Evolutionary conservation across 345 rosid genomes (phyloP).

Genomic region (Geranium rotundifolium): DNA sequence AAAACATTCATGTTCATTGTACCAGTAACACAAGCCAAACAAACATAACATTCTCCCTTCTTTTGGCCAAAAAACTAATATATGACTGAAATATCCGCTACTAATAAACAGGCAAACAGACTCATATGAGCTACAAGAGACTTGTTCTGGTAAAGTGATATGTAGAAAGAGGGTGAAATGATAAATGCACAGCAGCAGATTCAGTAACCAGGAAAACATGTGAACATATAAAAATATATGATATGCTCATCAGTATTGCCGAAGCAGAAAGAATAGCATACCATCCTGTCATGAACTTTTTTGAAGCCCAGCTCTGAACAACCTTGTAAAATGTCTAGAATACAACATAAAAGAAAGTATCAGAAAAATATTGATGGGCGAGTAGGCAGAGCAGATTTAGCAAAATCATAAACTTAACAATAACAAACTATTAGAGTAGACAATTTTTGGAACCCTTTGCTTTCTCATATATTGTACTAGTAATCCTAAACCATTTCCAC

Average conservation of each 20-base stretch:
- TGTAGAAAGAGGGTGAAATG: not conserved
- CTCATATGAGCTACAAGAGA: not conserved
- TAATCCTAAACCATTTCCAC: too few species aligned
- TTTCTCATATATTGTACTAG: too few species aligned
- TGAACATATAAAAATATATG: not conserved
- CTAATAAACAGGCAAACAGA: too few species aligned
- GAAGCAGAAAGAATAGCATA: slow-evolving; percentile 12
- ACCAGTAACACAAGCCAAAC: too few species aligned
- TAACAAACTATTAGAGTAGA: too few species aligned
- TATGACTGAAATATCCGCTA: too few species aligned
- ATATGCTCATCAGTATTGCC: not conserved
- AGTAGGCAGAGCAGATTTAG: not conserved
- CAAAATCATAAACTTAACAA: not conserved
- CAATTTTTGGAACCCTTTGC: too few species aligned
- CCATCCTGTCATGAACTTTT: slow-evolving; percentile 73
- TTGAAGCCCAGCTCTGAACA: slow-evolving; percentile 59
- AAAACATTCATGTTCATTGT: too few species aligned
- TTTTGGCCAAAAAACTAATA: too few species aligned
- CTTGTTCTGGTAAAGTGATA: not conserved
- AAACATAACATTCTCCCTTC: too few species aligned
- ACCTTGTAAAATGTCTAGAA: slow-evolving; percentile 81
- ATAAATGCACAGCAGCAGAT: not conserved
- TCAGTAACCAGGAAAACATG: not conserved
- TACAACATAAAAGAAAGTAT: not conserved
- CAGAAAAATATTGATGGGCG: slow-evolving; percentile 2